Evolutionary conservation across 2,329 filamentous ascomycete genomes (phyloP), one percentile per base, ranked within the genome.

Genomic region (Cladophialophora bantiana): DNA sequence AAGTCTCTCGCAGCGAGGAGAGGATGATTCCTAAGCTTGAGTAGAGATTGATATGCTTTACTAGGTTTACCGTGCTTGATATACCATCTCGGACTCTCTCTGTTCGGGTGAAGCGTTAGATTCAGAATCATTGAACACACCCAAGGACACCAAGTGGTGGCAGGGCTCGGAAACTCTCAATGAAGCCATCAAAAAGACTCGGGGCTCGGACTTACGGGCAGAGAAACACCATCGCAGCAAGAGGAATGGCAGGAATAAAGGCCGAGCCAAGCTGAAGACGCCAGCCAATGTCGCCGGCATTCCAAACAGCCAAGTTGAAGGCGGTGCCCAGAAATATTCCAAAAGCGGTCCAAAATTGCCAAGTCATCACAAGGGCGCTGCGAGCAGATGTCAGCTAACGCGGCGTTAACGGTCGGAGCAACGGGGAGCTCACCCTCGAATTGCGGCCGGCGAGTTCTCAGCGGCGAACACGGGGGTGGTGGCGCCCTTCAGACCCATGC

Each of bases 191-290:
- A 48, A 48, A 3, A 48, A 7, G 10, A 20, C 20, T 50, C 9
- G 13, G 13, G 20, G 5, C 2, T 12, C 6, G 31, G 12, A 65
- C 63, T 65, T 52, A 65, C 64, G 80, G 80, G 26, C 79, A 78
- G 57, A 80, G 83, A 69, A 80, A 90, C 26, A 89, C 80, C 50
- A 83, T 80, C 4, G 85, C 15, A 9, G 88, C 74, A 5, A 91
- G 79, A 4, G 88, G 87, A 0, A 91, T 76, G 0, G 88, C 87
- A 1, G 88, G 88, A 34, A 90, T 85, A 58, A 90, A 87, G 2
- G 89, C 87, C 1, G 87, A 88, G 10, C 83, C 87, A 3, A 90
- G 77, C 73, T 89, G 87, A 31, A 90, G 77, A 40, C 89, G 81
- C 89, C 89, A 91, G 5, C 85, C 80, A 40, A 88, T 84, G 3